Evolutionary conservation across 2,329 filamentous ascomycete species (phyloP).

Genomic region (Diaporthe longicolla): DNA sequence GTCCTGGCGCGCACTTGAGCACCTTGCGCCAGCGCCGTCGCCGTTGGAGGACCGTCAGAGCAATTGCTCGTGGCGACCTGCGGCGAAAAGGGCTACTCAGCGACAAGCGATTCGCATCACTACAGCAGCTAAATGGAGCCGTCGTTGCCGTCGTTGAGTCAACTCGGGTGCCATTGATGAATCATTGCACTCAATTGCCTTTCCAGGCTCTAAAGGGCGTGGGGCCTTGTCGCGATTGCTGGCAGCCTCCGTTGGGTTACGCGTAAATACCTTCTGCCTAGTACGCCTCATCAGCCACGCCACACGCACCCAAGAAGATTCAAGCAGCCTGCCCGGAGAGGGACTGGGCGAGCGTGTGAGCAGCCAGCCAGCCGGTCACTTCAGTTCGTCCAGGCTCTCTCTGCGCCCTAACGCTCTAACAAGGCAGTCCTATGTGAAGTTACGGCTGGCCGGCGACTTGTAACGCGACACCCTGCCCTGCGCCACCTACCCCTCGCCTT

Average conservation of each 20-base stretch:
- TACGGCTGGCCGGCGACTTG: conserved; percentile 26
- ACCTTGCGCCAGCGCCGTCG: background rate
- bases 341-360: background rate
- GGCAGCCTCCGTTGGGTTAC: conserved; percentile 20
- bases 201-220: background rate
- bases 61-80: conserved; percentile 5
- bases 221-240: background rate
- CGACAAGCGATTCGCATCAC: background rate
- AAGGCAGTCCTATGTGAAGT: background rate
- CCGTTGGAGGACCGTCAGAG: background rate
- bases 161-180: conserved; percentile 21
- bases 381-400: background rate
- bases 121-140: background rate
- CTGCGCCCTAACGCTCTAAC: conserved; percentile 1
- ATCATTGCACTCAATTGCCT: conserved; percentile 34
- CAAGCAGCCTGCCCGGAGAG: conserved; percentile 8
- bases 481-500: conserved; percentile 3
- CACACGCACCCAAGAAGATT: background rate
- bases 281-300: conserved; percentile 25
- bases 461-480: conserved; percentile 6
- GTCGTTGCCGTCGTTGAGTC: conserved; percentile 28
- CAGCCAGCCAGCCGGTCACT: background rate
- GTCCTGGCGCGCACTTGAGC: background rate
- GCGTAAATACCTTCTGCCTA: conserved; percentile 35
- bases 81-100: background rate